Base-by-base conservation (phyloP, 2,329 filamentous ascomycete species). In the Fusarium sp. region DNA sequence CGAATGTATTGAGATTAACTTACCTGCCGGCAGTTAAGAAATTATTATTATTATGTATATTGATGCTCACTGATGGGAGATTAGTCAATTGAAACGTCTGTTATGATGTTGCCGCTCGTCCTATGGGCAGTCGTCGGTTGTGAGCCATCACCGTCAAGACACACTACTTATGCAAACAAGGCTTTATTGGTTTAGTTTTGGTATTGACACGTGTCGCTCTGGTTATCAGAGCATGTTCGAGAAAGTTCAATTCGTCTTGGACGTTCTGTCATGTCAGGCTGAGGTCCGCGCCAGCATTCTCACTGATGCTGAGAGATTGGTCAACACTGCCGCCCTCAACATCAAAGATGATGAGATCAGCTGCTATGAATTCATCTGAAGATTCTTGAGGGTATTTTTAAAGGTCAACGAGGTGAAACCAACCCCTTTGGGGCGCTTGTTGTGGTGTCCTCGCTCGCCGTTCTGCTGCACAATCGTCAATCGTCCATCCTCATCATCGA, bases 191-290 rank as follows among this genome's bases (percentile, higher is more conserved):
- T 18, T 37, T 37, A 1, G 10, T 19, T 19, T 11, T 37, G 35
- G 11, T 19, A n/a, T 10, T 11, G 19, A 37, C 7, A 37, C 35
- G 4, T 19, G 10, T 19, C 16, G 4, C 23, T 44, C 10, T 5
- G 9, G 0, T 14, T 4, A 14, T 1, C 8, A 19, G 7, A 19
- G 16, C 4, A 18, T 19, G 23, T 14, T 4, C 7, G 4, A n/a
- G 10, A 7, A 3, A 8, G 10, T n/a, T 10, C 10, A 7, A 10
- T 5, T 41, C 19, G 14, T n/a, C 19, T 16, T 21, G 18, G 9
- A 21, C 10, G 33, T 7, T 27, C 23, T 38, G 31, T 38, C 7
- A 10, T 21, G 14, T 8, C 33, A 38, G 5, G 12, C 23, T 38
- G 23, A 52, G 19, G 23, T 12, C 33, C 4, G 7, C 10, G 14